These are phyloP conservation scores for Rehmannia glutinosa DNA, from an alignment of 257 asterid species.

Conservation along the genomic window DNA sequence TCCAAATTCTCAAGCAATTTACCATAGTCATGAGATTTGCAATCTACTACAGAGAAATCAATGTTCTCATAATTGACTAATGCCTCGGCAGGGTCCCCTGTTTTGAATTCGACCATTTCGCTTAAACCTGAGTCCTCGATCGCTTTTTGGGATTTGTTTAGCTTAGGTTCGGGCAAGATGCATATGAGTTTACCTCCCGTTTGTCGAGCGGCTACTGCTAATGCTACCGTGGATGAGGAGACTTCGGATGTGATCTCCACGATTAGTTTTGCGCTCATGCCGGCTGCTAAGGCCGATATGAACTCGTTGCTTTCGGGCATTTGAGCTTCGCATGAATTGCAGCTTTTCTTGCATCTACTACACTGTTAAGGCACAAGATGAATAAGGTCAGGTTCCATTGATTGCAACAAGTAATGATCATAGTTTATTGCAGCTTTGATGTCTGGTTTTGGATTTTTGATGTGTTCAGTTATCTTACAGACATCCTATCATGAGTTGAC, in stretches of 20 bases:
- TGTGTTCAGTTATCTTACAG: too few species aligned
- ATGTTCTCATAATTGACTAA: conserved; percentile 41
- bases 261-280: conserved; percentile 54
- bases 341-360: conserved; percentile 28
- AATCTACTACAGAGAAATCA: conserved; percentile 58
- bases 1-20: conserved; percentile 36
- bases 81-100: conserved; percentile 54
- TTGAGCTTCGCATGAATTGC: conserved; percentile 28
- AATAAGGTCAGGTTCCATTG: too few species aligned
- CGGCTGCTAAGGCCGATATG: conserved; percentile 60
- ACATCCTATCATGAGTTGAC: too few species aligned
- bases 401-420: too few species aligned
- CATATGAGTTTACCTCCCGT: conserved; percentile 51
- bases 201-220: conserved; percentile 63
- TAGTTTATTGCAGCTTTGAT: too few species aligned
- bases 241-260: conserved; percentile 54
- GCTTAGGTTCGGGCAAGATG: conserved; percentile 45
- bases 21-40: conserved; percentile 34
- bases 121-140: conserved; percentile 53
- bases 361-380: conserved; percentile 20
- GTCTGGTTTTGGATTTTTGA: too few species aligned
- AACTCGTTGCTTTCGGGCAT: conserved; percentile 44
- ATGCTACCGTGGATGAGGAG: conserved; percentile 53
- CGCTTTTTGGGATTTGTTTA: conserved; percentile 33
- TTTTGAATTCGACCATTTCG: conserved; percentile 50